Evolutionary conservation across 805 yeast genomes (phyloP).

Genomic region (Maudiozyma barnettii): DNA sequence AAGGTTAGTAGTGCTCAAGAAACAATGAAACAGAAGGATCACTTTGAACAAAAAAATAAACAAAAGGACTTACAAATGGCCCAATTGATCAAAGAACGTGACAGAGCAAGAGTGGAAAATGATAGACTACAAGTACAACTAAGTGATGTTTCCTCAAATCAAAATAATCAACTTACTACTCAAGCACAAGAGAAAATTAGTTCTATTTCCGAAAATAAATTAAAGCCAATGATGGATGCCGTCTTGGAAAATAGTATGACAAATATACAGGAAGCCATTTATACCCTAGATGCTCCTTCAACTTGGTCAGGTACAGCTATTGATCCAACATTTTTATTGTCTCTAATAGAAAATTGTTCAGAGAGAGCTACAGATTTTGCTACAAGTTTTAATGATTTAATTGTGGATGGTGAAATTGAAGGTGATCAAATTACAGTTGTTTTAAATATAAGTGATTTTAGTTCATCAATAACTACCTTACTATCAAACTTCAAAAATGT

Average conservation of each 20-base stretch:
- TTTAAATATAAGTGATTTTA: slow-evolving; percentile 32
- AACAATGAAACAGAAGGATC: slow-evolving; percentile 74
- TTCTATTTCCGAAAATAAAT: slow-evolving; percentile 33
- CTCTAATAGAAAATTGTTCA: slow-evolving; percentile 61
- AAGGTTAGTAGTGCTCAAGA: slow-evolving; percentile 87
- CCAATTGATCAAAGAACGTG: slow-evolving; percentile 81
- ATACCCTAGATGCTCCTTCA: slow-evolving; percentile 60
- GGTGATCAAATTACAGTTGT: slow-evolving; percentile 43
- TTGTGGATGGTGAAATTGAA: slow-evolving; percentile 60
- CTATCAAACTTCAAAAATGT: slow-evolving; percentile 33
- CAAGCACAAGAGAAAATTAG: slow-evolving; percentile 32
- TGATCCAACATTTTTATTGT: slow-evolving; percentile 17
- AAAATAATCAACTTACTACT: not conserved
- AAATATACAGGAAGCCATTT: slow-evolving; percentile 61
- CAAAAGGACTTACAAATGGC: slow-evolving; percentile 82
- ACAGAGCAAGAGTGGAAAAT: slow-evolving; percentile 76
- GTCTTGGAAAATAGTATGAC: slow-evolving; percentile 59
- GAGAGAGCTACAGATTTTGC: slow-evolving; percentile 73
- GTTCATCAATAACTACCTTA: slow-evolving; percentile 32
- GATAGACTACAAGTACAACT: slow-evolving; percentile 29
- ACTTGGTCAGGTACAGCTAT: slow-evolving; percentile 7
- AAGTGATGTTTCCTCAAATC: not conserved
- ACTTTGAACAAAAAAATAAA: slow-evolving; percentile 71
- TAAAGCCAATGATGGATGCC: slow-evolving; percentile 56
- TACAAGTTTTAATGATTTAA: slow-evolving; percentile 35